Conservation (phyloP, 345 rosid species). For the Salix purpurea region DNA sequence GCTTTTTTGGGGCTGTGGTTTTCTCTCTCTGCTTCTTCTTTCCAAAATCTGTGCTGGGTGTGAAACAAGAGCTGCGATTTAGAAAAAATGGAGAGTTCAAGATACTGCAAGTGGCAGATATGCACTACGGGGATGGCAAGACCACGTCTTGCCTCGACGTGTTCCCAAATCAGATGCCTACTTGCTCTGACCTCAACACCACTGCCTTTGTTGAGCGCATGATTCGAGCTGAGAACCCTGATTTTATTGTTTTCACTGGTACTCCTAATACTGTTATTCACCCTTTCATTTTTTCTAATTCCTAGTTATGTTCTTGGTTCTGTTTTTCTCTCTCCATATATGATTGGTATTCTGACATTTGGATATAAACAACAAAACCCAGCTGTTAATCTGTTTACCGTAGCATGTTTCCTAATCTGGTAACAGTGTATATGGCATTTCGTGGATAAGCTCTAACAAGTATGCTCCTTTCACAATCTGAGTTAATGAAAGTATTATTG, state of each 20-base stretch:
- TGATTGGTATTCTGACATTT: neutral
- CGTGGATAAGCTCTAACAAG: neutral
- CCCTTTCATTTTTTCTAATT: neutral
- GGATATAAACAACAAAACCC: neutral
- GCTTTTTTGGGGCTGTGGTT: neutral
- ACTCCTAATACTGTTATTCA: neutral
- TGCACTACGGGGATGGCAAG: conserved; percentile 82
- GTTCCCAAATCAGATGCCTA: conserved; percentile 36
- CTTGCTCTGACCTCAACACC: conserved; percentile 88
- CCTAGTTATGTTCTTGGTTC: neutral
- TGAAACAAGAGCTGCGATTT: conserved; percentile 40
- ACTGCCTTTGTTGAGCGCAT: conserved; percentile 63
- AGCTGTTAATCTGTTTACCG: neutral
- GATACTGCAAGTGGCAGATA: conserved; percentile 87
- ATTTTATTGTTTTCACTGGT: conserved; percentile 91
- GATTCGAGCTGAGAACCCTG: conserved; percentile 74
- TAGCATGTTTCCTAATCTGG: neutral
- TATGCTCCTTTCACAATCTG: neutral
- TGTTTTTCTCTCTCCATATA: neutral
- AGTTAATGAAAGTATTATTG: neutral
- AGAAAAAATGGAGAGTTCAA: conserved; percentile 57
- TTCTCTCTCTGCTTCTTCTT: neutral
- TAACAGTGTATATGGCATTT: neutral
- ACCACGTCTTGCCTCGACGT: conserved; percentile 51
- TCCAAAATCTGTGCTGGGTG: neutral